Evolutionary conservation across 1,284 basidiomycete genomes (phyloP), one percentile per base, ranked within the genome.

Genomic region (Porodaedalea pini): DNA sequence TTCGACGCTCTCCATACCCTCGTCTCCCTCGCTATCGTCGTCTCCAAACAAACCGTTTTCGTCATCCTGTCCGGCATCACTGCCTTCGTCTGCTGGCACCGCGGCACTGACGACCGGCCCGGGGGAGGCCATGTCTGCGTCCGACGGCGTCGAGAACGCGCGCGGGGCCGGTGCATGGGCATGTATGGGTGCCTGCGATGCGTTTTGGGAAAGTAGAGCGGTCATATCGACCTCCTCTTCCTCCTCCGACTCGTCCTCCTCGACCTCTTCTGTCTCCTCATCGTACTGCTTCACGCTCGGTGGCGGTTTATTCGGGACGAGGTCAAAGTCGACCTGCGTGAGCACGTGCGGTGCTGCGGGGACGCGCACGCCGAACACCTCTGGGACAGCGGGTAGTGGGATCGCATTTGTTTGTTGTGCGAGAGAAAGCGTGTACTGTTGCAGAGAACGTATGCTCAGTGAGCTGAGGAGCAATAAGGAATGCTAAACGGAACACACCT

Each of bases 301-400:
- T 19, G 89, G 85, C 13, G 90, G 83, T 65, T 86, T 84, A 69
- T 93, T 94, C 6, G 96, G 94, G 0, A 97, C 81, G 64, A 98
- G 82, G 66, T 94, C 87, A 75, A 98, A 99, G 75, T 97, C 92
- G 63, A 97, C 86, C 19, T 90, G 81, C 10, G 93, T 92, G 36
- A 99, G 80, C 56, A 93, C 90, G 40, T 98, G 92, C 25, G 84
- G 74, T 10, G 83, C 68, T 2, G 90, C 87, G 0, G 96, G 96
- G 19, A 98, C 76, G 19, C 94, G 87, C 48, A 98, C 83, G 34
- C 95, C 96, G 72, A 97, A 98, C 1, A 94, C 86, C 74, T 98
- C 96, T n/a, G 91, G 90, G 8, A 98, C 88, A 2, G 92, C 76
- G 2, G 96, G 96, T 3, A 99, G 81, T 0, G 96, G 93, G 29